Evolutionary conservation across 768 basidiomycete genomes (phyloP), one percentile per base, ranked within the genome.

Genomic region (Agaricus blazei): DNA sequence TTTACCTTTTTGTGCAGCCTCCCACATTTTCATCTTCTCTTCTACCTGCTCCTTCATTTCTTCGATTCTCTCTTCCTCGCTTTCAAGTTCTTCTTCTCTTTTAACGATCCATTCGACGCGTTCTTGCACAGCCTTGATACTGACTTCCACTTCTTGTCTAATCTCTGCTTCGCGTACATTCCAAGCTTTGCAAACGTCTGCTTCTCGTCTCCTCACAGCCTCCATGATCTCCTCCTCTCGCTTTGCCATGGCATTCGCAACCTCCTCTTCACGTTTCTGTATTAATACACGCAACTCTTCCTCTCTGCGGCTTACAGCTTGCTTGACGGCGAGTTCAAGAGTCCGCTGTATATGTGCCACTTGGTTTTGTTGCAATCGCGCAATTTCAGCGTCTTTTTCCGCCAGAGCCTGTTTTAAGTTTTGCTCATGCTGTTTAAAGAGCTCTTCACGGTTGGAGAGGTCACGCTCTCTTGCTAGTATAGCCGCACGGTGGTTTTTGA

Each of bases 171-270:
- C 85, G 41, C 78, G 69, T 36, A 63, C 54, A 23, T 66, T 68
- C 83, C 87, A 88, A 12, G 85, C 83, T 9, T 81, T 75, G 38
- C 74, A 75, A 27, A 88, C 71, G 60, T 88, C 85, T 19, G 72
- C 79, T 60, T 90, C 88, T 5, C 87, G 74, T 48, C 70, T 70
- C 28, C 82, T 71, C 4, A 90, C 83, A 1, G 86, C 84, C 15
- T 80, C 78, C 75, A 88, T 76, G 41, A 90, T 83, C 65, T 88
- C 87, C 53, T 85, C 81, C 60, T 90, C 88, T 2, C 88, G 73
- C 51, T 77, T 70, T 26, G 78, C 70, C 74, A 88, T 88, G 6
- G 84, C 82, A 27, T 67, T 69, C 1, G 80, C 82, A 3, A 90
- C 83, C 63, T 89, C 87, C 49, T 83, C 82, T 65, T 90, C 88